A percentile compares a stretch with the other conserved stretches of the same genome.
phyloP scores from a whole-genome alignment of 2,329 filamentous ascomycete species.

The Boeremia lycopersici region DNA sequence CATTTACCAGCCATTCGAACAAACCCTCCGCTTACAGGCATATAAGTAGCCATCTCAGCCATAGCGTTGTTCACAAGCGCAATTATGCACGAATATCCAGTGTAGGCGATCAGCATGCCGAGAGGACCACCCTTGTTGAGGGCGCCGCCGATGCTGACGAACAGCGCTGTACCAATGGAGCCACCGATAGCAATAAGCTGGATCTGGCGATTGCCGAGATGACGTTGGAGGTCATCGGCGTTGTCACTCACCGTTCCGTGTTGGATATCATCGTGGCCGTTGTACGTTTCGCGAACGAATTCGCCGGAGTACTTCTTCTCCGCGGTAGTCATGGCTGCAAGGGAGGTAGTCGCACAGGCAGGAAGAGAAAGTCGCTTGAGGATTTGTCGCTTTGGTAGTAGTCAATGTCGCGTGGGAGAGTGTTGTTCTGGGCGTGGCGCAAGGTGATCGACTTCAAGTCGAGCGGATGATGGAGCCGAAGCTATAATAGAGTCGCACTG shows the following conservation, averaged over 20 bases:
- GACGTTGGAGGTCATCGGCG: conserved; percentile 46
- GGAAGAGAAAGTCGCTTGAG: conserved; percentile 17
- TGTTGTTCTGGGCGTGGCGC: conserved; percentile 26
- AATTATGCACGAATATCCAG: conserved; percentile 61
- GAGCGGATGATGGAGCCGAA: conserved; percentile 23
- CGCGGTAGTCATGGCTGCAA: conserved; percentile 37
- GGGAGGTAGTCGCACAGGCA: conserved; percentile 26
- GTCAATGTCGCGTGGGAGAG: conserved; percentile 13
- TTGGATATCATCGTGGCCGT: conserved; percentile 32
- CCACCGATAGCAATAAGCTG: conserved; percentile 51
- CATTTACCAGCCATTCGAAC: conserved; percentile 57
- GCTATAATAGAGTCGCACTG: conserved; percentile 33
- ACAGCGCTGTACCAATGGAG: conserved; percentile 56
- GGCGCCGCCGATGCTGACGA: conserved; percentile 66
- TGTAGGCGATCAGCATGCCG: conserved; percentile 65
- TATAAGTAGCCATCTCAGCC: conserved; percentile 68
- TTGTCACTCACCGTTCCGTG: conserved; percentile 41
- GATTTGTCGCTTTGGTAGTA: conserved; percentile 15
- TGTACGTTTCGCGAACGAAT: conserved; percentile 34
- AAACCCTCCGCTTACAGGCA: conserved; percentile 68
- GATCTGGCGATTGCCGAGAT: conserved; percentile 49
- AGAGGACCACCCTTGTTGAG: conserved; percentile 57
- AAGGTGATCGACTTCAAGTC: conserved; percentile 14
- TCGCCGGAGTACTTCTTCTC: conserved; percentile 42
- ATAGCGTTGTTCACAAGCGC: conserved; percentile 69